phyloP scores from a whole-genome alignment of 2,329 filamentous ascomycete species.

The Phaeosphaeria sp. region DNA sequence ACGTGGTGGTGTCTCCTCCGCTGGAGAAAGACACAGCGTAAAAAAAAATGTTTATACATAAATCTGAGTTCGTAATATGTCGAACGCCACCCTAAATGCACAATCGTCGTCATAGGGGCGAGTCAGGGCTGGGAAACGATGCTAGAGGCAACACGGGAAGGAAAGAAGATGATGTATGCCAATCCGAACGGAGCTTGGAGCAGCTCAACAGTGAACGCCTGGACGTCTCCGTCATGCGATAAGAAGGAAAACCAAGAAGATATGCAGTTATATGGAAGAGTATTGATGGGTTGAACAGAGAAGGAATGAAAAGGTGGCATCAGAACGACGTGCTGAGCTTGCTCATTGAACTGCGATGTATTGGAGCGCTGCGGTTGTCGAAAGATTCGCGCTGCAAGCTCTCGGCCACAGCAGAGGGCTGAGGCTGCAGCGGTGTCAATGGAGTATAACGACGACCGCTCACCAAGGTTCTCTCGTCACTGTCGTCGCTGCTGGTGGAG shows the following conservation, averaged over 20 bases:
- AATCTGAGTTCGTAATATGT: not conserved
- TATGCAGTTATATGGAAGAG: too few species aligned
- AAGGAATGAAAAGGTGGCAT: not conserved
- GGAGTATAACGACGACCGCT: constrained; percentile 50
- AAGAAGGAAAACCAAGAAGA: not conserved
- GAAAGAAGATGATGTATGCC: not conserved
- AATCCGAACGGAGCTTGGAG: not conserved
- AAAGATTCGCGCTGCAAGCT: constrained; percentile 8
- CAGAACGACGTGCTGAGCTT: constrained; percentile 23
- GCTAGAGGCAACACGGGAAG: not conserved
- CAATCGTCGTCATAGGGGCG: not conserved
- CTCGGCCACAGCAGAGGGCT: constrained; percentile 8
- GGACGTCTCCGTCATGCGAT: not conserved
- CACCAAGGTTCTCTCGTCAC: constrained; percentile 44
- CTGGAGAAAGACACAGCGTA: not conserved
- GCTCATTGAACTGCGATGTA: constrained; percentile 21
- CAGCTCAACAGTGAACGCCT: not conserved
- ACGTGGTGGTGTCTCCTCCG: constrained; percentile 12
- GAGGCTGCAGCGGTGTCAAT: constrained; percentile 24
- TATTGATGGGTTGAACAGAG: too few species aligned
- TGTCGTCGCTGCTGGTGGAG: constrained; percentile 25
- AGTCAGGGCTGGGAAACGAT: not conserved
- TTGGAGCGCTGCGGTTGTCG: constrained; percentile 6
- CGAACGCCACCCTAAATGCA: not conserved
- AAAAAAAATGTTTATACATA: not conserved